Conservation (phyloP, 2,329 filamentous ascomycete species). For the Curvularia lunata region DNA sequence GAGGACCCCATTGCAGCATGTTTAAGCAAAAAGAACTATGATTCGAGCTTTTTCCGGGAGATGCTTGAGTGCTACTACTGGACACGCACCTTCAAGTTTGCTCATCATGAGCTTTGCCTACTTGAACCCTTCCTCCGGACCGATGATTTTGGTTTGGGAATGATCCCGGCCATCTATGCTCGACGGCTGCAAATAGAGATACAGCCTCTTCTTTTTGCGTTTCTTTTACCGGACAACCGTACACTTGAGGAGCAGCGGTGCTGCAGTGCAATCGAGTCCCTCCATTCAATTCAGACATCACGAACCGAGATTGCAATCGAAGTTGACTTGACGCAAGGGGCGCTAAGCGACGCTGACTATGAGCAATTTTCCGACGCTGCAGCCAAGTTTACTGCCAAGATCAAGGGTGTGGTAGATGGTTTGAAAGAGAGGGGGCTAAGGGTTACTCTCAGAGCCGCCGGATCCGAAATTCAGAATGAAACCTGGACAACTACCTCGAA, state of each 20-base stretch:
- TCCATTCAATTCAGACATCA: slow-evolving; percentile 10
- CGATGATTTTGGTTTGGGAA: slow-evolving; percentile 18
- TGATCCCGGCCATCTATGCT: slow-evolving; percentile 19
- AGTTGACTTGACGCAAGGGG: slow-evolving; percentile 12
- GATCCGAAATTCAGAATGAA: neutral
- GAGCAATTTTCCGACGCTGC: slow-evolving; percentile 7
- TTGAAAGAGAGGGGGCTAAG: slow-evolving; percentile 9
- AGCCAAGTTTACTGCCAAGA: slow-evolving; percentile 2
- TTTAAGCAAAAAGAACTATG: slow-evolving; percentile 8
- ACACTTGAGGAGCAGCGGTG: slow-evolving; percentile 12
- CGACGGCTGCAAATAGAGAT: slow-evolving; percentile 23
- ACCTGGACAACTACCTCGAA: neutral
- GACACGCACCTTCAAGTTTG: slow-evolving; percentile 29
- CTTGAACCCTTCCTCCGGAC: slow-evolving; percentile 21
- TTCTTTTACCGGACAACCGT: slow-evolving; percentile 12
- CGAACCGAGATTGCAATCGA: slow-evolving; percentile 16
- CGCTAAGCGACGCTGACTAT: slow-evolving; percentile 9
- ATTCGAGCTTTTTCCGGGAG: slow-evolving; percentile 16
- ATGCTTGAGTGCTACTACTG: slow-evolving; percentile 30
- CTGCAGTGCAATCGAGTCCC: slow-evolving; percentile 9
- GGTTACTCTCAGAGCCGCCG: neutral
- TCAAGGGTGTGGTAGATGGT: slow-evolving; percentile 1
- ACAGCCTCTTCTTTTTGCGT: slow-evolving; percentile 17
- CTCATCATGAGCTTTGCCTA: slow-evolving; percentile 23
- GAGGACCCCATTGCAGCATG: slow-evolving; percentile 22